Base-by-base conservation (phyloP, 495 filamentous ascomycete species). In the Aspergillus nidulans region DNA sequence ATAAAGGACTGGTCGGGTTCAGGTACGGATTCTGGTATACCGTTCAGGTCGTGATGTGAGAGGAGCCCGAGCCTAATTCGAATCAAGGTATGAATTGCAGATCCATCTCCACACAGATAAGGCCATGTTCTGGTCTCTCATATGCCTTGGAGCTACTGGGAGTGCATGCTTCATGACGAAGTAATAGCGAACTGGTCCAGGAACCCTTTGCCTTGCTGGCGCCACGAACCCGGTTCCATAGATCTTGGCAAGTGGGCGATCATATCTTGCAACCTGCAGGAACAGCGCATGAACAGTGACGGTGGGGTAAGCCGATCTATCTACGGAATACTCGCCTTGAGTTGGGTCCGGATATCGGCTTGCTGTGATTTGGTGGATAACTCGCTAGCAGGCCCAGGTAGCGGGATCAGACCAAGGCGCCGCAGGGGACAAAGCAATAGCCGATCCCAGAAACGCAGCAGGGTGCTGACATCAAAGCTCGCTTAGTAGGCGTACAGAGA, bases 211-310 rank as follows among this genome's bases (percentile, higher is more conserved):
- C 39, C 30, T 39, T 15, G 28, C 28, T n/a, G 18, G 51, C 38
- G n/a, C 6, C 28, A 5, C 26, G 32, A 25, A 53, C n/a, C 26
- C 21, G 32, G 38, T 38, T 44, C 19, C n/a, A 55, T 59, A 12
- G 46, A 40, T 50, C 51, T 50, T 51, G 55, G 56, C 46, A 13
- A 24, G 5, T 21, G 20, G 49, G 36, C 8, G 49, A 53, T 53
- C 56, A 39, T 24, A 21, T 45, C 42, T 23, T 45, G 21, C 42
- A 25, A 21, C 25, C 49, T 51, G 56, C 56, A 59, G 56, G 52
- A 55, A 59, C 56, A 32, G 28, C 39, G 10, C 13, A 28, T 24
- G 36, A 34, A 21, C 18, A 19, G 43, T 38, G 1, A 34, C 13
- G 46, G 25, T 46, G 49, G 51, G 38, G 28, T 34, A 20, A 36